phyloP scores from a whole-genome alignment of 2,329 filamentous ascomycete genomes.

The Beauveria sp. region DNA sequence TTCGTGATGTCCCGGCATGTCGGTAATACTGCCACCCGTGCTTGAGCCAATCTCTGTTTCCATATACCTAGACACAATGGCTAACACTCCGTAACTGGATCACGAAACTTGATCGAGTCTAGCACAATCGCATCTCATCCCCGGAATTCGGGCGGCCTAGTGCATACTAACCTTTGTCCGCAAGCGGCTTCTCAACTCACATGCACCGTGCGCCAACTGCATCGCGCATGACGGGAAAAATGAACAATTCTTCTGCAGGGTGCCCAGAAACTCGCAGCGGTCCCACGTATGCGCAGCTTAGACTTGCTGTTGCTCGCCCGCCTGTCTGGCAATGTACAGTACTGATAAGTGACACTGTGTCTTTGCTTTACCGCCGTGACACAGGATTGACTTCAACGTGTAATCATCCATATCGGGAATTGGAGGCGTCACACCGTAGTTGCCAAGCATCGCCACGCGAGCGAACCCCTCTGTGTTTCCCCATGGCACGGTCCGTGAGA shows the following conservation, averaged over 20 bases:
- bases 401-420: background rate
- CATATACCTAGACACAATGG: background rate
- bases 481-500: background rate
- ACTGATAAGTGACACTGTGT: background rate
- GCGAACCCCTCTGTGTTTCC: background rate
- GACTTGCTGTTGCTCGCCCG: background rate
- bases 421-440: background rate
- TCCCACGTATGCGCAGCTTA: background rate
- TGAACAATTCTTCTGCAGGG: background rate
- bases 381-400: background rate
- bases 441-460: background rate
- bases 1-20: background rate
- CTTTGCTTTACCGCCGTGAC: background rate
- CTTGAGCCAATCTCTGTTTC: background rate
- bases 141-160: background rate
- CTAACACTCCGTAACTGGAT: background rate
- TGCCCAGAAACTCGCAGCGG: too few relatives aligned
- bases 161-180: background rate
- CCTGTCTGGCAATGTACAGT: background rate
- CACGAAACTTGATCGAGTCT: constrained; percentile 1
- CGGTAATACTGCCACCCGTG: background rate
- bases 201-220: background rate
- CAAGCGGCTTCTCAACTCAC: background rate
- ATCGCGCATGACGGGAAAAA: background rate
- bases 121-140: background rate